These are phyloP conservation scores for Symbiodinium pilosum DNA, from an alignment of 73 alveolate genomes.

Conservation along the genomic window DNA sequence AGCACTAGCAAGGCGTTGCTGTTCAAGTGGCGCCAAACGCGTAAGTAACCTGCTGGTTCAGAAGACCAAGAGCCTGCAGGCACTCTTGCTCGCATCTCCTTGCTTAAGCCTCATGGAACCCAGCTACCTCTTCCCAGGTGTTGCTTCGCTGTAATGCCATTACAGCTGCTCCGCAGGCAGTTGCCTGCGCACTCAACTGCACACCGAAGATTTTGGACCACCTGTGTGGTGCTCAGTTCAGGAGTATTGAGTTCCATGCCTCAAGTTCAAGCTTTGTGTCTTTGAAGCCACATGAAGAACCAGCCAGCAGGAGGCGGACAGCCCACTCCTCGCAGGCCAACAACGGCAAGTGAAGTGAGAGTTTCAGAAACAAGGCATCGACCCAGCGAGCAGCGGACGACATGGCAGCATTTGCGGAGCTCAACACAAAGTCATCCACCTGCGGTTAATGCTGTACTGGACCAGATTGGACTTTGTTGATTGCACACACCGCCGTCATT, in stretches of 20 bases:
- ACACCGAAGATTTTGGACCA: neutral
- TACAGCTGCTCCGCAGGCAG: constrained; percentile 48
- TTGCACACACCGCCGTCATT: no score
- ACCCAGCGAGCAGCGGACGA: constrained; percentile 69
- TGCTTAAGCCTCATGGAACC: neutral
- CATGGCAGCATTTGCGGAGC: constrained; percentile 31
- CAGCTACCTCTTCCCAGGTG: constrained; percentile 41
- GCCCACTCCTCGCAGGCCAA: constrained; percentile 34
- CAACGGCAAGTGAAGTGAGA: neutral
- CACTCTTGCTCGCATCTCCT: neutral
- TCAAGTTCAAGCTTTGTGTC: constrained; percentile 37
- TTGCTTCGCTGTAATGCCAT: constrained; percentile 45
- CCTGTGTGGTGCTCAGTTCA: neutral
- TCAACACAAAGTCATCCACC: constrained; percentile 72
- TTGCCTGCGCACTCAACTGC: no score
- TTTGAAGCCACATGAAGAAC: neutral
- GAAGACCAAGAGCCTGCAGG: neutral
- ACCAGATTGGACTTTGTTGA: no score
- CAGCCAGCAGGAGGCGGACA: constrained; percentile 46
- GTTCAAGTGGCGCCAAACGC: neutral
- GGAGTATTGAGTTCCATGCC: neutral
- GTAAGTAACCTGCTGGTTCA: neutral
- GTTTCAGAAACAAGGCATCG: neutral
- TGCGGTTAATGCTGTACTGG: no score
- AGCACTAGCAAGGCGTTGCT: no score